Conservation (phyloP, 805 yeast genomes). For the Wickerhamomyces xylosicus region DNA sequence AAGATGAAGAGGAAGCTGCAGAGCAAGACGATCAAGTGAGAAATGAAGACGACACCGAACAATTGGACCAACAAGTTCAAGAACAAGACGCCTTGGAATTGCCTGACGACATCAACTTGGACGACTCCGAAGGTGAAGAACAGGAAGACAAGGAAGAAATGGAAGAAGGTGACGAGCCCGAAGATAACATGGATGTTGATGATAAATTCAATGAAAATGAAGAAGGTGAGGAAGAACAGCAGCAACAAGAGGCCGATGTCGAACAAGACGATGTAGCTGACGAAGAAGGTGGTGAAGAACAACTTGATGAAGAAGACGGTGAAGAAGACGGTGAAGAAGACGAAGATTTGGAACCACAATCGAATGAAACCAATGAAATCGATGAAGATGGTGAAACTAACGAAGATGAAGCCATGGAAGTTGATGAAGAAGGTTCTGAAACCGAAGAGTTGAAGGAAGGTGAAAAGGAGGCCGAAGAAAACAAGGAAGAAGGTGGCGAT, state of each 20-base stretch:
- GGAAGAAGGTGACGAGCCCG: conserved; percentile 25
- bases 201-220: conserved; percentile 28
- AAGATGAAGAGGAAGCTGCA: conserved; percentile 64
- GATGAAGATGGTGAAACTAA: conserved; percentile 19
- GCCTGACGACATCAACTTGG: conserved; percentile 88
- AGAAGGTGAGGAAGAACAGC: conserved; percentile 19
- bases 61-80: conserved; percentile 64
- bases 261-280: conserved; percentile 20
- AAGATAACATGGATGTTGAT: conserved; percentile 36
- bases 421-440: conserved; percentile 21
- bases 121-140: conserved; percentile 48
- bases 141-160: conserved; percentile 23
- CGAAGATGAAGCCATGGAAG: conserved; percentile 23
- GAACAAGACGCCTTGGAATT: conserved; percentile 81
- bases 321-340: conserved; percentile 21
- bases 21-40: conserved; percentile 74
- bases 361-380: conserved; percentile 24
- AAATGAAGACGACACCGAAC: conserved; percentile 51
- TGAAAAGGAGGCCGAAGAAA: conserved; percentile 9
- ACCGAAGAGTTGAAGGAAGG: conserved; percentile 21
- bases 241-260: conserved; percentile 25
- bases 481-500: conserved; percentile 23
- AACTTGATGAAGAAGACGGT: conserved; percentile 18
- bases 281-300: conserved; percentile 21
- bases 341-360: conserved; percentile 18